phyloP scores from a whole-genome alignment of 139 green algal species.

The Chlamydomonas asymmetrica region DNA sequence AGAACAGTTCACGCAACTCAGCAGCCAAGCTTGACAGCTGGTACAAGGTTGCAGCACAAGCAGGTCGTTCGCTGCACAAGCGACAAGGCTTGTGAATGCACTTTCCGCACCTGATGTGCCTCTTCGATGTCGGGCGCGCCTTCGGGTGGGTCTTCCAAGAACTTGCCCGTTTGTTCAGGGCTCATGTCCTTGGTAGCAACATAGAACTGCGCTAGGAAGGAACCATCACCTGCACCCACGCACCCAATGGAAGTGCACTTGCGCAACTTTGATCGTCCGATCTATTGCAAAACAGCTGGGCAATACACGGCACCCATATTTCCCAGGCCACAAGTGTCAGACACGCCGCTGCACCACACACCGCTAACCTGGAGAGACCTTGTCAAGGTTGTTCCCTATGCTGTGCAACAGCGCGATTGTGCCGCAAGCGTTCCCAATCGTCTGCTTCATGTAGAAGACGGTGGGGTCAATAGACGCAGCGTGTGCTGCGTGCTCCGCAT shows the following conservation, averaged over 20 bases:
- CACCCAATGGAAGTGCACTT: slow-evolving; percentile 1
- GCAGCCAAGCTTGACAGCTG: too few relatives aligned
- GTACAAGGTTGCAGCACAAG: too few relatives aligned
- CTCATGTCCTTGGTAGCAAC: slow-evolving; percentile 54
- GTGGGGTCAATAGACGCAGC: not conserved
- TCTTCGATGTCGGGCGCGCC: slow-evolving; percentile 78
- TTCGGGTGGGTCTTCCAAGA: slow-evolving; percentile 80
- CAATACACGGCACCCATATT: too few relatives aligned
- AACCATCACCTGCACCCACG: slow-evolving; percentile 50
- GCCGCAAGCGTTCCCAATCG: slow-evolving; percentile 94
- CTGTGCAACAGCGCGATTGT: slow-evolving; percentile 91
- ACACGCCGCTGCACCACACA: too few relatives aligned
- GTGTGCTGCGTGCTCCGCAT: slow-evolving; percentile 18
- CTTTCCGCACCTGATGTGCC: slow-evolving; percentile 78
- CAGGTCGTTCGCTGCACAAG: too few relatives aligned
- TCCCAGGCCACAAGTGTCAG: too few relatives aligned
- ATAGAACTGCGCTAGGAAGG: slow-evolving; percentile 80
- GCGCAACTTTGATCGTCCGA: slow-evolving; percentile 25
- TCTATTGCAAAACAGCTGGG: too few relatives aligned
- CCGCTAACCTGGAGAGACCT: slow-evolving; percentile 19
- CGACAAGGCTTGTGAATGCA: too few relatives aligned
- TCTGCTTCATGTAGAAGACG: slow-evolving; percentile 91
- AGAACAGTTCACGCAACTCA: too few relatives aligned
- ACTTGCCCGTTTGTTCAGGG: slow-evolving; percentile 59
- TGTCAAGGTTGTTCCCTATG: slow-evolving; percentile 57